Evolutionary conservation across 805 yeast genomes (phyloP), one percentile per base, ranked within the genome.

Genomic region (Lipomyces sp.): DNA sequence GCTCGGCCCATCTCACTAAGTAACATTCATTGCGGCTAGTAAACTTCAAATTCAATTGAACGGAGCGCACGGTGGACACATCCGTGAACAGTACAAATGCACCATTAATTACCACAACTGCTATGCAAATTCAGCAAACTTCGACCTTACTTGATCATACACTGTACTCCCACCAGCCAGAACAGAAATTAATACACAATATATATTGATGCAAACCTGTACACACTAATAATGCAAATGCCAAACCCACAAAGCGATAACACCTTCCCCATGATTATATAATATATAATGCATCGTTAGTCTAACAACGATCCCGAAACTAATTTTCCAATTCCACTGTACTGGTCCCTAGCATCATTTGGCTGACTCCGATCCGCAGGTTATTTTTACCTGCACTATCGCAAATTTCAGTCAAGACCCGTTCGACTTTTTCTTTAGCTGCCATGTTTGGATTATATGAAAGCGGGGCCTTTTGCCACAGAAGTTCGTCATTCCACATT

Each of bases 211-310:
- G 4, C 15, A 42, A 42, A 42, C 15, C 48, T 42, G 6, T 15
- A 42, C 8, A 37, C 48, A n/a, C 24, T 42, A 42, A 42, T 4
- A 42, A 42, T 15, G 48, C 48, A 42, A 42, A 42, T 42, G 48
- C 48, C 15, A 42, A 7, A 42, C 48, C 48, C 18, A 42, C 48
- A 42, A 42, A 5, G 29, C 48, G n/a, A 42, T 18, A 42, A 42
- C 48, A 42, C 48, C 48, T 42, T 42, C 48, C 48, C 48, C 48
- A 42, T 42, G 48, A 42, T 42, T n/a, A 42, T 42, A 42, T 42
- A n/a, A 42, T 24, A 24, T 24, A 24, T 42, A 24, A 42, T 42
- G 24, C 48, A 42, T 42, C 18, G 24, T 15, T 42, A 24, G 7
- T n/a, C 18, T 42, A 42, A 42, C n/a, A 42, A 42, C 24, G 18